Percentiles rank a stretch among this genome's conserved stretches.
phyloP scores from a whole-genome alignment of 2,329 filamentous ascomycete species.

The Lachnellula occidentalis region DNA sequence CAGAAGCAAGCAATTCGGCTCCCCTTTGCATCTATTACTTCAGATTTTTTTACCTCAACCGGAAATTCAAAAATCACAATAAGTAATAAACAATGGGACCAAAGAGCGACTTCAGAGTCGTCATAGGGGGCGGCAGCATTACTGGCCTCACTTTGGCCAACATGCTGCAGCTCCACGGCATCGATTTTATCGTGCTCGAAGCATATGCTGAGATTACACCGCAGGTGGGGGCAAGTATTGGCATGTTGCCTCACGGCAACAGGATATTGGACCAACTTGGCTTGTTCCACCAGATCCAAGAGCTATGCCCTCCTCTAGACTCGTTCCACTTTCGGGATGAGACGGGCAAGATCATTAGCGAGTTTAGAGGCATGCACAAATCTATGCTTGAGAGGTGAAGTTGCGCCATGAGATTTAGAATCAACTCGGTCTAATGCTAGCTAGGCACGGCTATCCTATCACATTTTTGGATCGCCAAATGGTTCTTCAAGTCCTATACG shows the following conservation, averaged over 20 bases:
- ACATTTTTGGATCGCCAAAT: conserved; percentile 10
- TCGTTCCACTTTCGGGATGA: conserved; percentile 1
- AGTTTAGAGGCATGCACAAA: too few relatives aligned
- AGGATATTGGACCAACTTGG: conserved; percentile 48
- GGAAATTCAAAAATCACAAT: too few relatives aligned
- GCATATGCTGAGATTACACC: conserved; percentile 37
- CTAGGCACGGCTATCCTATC: conserved; percentile 15
- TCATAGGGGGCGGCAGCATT: conserved; percentile 47
- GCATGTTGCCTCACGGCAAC: conserved; percentile 37
- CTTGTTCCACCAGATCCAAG: conserved; percentile 25
- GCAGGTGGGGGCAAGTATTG: conserved; percentile 43
- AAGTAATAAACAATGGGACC: not conserved
- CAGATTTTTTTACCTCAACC: too few relatives aligned
- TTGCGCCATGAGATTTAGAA: too few relatives aligned
- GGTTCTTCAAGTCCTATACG: conserved; percentile 14
- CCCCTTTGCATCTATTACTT: too few relatives aligned
- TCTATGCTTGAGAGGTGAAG: too few relatives aligned
- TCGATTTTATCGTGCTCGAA: conserved; percentile 47
- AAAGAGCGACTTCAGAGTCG: conserved; percentile 48
- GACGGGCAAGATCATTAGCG: conserved; percentile 2
- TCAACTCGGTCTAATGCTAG: not conserved
- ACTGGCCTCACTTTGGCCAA: conserved; percentile 43
- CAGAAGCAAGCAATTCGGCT: too few relatives aligned
- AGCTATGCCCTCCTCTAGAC: not conserved
- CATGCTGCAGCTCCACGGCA: conserved; percentile 38